These are phyloP conservation scores for Acrocalymma vagum DNA, from an alignment of 2,329 filamentous ascomycete genomes.

Conservation along the genomic window DNA sequence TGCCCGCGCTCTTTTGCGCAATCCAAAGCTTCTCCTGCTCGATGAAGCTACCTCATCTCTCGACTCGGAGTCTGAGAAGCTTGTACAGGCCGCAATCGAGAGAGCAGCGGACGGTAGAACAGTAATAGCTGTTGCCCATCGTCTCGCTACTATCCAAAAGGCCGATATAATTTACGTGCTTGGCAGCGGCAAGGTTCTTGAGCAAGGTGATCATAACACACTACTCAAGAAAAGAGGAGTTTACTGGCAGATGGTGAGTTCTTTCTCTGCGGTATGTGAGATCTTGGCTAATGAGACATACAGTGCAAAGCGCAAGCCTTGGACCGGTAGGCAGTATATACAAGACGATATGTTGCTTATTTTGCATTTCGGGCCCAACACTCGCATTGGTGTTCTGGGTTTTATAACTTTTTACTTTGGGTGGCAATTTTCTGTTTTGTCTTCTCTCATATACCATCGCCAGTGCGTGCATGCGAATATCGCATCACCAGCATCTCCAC, in stretches of 20 bases:
- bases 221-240: slow-evolving; percentile 38
- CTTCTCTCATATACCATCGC: too few species aligned
- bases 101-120: slow-evolving; percentile 39
- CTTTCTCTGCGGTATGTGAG: background rate
- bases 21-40: slow-evolving; percentile 41
- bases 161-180: slow-evolving; percentile 48
- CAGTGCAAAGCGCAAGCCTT: slow-evolving; percentile 50
- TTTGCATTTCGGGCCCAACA: too few species aligned
- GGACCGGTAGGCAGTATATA: slow-evolving; percentile 43
- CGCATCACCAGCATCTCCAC: too few species aligned
- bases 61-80: slow-evolving; percentile 44
- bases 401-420: too few species aligned
- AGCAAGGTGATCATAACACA: slow-evolving; percentile 40
- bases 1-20: slow-evolving; percentile 42
- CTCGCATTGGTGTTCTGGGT: too few species aligned
- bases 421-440: too few species aligned
- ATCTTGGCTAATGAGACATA: slow-evolving; percentile 15
- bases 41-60: slow-evolving; percentile 46
- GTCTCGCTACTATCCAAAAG: slow-evolving; percentile 48
- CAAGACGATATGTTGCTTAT: too few species aligned
- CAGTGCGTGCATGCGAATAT: too few species aligned
- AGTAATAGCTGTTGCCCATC: slow-evolving; percentile 46
- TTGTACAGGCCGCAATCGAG: slow-evolving; percentile 46
- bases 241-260: slow-evolving; percentile 46
- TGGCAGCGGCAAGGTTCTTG: slow-evolving; percentile 42